A percentile compares a stretch with the other conserved stretches of the same genome.
Conservation (phyloP, 2,329 filamentous ascomycete genomes). For the Knufia petricola region DNA sequence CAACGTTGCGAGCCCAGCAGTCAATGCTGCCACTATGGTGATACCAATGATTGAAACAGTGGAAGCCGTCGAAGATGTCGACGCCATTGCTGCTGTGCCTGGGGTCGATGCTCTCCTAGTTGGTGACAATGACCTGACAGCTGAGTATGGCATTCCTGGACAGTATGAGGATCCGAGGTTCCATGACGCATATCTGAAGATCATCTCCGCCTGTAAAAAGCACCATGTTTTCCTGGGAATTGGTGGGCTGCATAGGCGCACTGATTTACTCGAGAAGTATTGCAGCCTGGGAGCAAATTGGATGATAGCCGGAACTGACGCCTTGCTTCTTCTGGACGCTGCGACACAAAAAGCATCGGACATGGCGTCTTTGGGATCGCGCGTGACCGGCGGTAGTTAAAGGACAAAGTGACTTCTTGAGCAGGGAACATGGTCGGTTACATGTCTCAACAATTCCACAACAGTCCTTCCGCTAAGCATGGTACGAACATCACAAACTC, state of each 20-base stretch:
- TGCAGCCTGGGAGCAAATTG: not conserved
- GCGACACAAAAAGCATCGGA: not conserved
- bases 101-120: constrained; percentile 15
- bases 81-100: constrained; percentile 12
- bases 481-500: too few species aligned
- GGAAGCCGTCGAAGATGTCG: constrained; percentile 10
- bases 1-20: not conserved
- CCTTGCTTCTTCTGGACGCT: not conserved
- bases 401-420: not conserved
- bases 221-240: constrained; percentile 8
- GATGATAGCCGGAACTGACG: not conserved
- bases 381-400: too few species aligned
- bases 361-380: too few species aligned
- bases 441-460: too few species aligned
- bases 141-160: constrained; percentile 10
- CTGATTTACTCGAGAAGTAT: constrained; percentile 7
- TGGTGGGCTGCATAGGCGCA: constrained; percentile 3
- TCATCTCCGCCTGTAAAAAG: not conserved
- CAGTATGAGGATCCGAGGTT: constrained; percentile 11
- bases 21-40: constrained; percentile 1
- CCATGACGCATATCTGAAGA: constrained; percentile 3
- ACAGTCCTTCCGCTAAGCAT: too few species aligned
- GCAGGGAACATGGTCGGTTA: too few species aligned
- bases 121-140: constrained; percentile 13
- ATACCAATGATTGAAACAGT: constrained; percentile 15